Base-by-base conservation (phyloP, 140 eudicot species). In the Erigeron philadelphicus region DNA sequence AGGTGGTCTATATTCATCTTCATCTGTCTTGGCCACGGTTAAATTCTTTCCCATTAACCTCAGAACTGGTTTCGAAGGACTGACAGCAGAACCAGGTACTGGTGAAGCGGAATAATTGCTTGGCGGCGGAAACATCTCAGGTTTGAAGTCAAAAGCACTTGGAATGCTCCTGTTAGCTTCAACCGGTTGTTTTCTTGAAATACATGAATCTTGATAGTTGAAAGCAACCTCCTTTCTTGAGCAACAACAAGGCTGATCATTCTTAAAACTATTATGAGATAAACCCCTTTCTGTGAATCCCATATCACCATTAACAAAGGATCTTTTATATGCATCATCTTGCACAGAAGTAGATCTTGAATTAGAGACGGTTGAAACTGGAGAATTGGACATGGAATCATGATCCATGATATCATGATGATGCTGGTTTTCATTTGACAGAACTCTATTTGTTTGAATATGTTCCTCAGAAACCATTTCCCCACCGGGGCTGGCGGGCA, bases 1-100 rank as follows among this genome's bases (percentile, higher is more conserved):
- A 7, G 78, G 66, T 11, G 79, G 75, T 71, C 74, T 59, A 18
- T 38, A 55, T 13, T 79, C 72, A 47, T 75, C 82, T 31, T 81
- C 83, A 15, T 85, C 95, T 40, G 81, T 82, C 56, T 80, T 84
- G 70, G 82, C 80, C 50, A 90, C 89, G 72, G 86, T 88, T 72
- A 91, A 70, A 86, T 91, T 80, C 75, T 88, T 91, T 6, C 97
- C 97, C 97, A 91, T 88, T 19, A 91, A 78, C 81, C 97, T 76
- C 46, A 91, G 84, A 63, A 91, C 79, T 3, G 95, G 91, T 82
- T 67, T 89, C 0, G 95, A 72, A 71, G 85, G 71, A 38, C 89
- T 72, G 5, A 84, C 88, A 56, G 82, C 79, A 44, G 41, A 19
- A 60, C 12, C 81, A 46, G 78, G 47, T 9, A 35, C 35, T 62